Evolutionary conservation across 371 early-diverging fungal genomes (phyloP), one percentile per base, ranked within the genome.

Genomic region (Paraphysoderma sedebokerense): DNA sequence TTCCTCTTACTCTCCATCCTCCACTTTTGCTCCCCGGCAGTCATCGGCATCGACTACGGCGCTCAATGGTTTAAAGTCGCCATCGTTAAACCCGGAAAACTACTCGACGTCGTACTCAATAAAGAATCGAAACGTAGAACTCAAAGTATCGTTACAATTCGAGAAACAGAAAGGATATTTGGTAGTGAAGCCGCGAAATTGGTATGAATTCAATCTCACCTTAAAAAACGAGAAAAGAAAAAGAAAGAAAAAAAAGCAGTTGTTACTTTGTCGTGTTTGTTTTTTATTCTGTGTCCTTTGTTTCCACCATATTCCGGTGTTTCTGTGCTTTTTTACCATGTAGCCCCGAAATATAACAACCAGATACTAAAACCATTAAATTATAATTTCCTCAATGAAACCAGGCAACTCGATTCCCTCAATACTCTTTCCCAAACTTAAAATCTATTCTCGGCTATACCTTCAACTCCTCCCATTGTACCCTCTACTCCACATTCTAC

Each of bases 11-110:
- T 5, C 42, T n/a, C 27, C 26, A 8, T 7, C 19, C 19, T 27
- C 8, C 9, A 2, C 36, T 38, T 39, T 26, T 45, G 42, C 23
- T 13, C 59, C 9, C 77, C 77, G 12, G 77, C 80, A 13, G 90
- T 95, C 34, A 80, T 95, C 60, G 87, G 91, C 13, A 86, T 97
- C 58, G 98, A 97, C 61, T 88, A 81, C 58, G 98, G 98, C 45
- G 79, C 86, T 0, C 90, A 93, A 48, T 93, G 92, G 90, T 83
- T 91, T 63, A 93, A 92, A 54, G 83, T 91, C 22, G 86, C 85
- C 6, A 65, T 95, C 42, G 88, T 91, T 53, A 87, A 87, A 53
- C 81, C 91, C 9, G 90, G 91, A 13, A 79, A 79, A 20, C 82
- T 87, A 13, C 64, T 92, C 23, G 95, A 95, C 52, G 74, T 92